Base-by-base conservation (phyloP, 2,329 filamentous ascomycete genomes). In the Didymella segeticola region DNA sequence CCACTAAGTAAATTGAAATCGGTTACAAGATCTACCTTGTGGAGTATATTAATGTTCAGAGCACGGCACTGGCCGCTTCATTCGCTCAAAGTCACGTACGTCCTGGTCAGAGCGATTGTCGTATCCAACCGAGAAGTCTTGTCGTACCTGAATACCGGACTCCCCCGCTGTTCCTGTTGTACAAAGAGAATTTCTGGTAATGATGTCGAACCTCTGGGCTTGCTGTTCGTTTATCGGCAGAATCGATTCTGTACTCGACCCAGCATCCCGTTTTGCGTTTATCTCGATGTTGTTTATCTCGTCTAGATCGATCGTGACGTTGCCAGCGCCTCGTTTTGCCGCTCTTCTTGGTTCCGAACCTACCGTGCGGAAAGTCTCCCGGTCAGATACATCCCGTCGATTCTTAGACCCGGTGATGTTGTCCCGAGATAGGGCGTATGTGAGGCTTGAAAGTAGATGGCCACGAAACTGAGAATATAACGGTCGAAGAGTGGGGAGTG, bases 401-500 rank as follows among this genome's bases (percentile, higher is more conserved):
- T 17, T 31, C 30, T 31, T 31, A n/a, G n/a, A 15, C n/a, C n/a
- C n/a, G n/a, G n/a, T n/a, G n/a, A n/a, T n/a, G n/a, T n/a, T n/a
- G n/a, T n/a, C n/a, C n/a, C n/a, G n/a, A n/a, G n/a, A n/a, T n/a
- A n/a, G n/a, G n/a, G n/a, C n/a, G n/a, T 15, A 12, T 17, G n/a
- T 15, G n/a, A 15, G 17, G n/a, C 30, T 25, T 4, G 20, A 23
- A 27, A 17, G 29, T 25, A 42, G 11, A 11, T 20, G 38, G 11
- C 38, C 38, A 12, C 4, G 25, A 4, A 42, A 17, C 2, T 37
- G 22, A 29, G 43, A 47, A 14, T 26, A 23, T 7, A 73, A 47
- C 1, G 71, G 70, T 17, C 63, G 60, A 1, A 74, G 58, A 29
- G 70, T 73, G 7, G 72, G 72, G 26, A 74, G 72, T 56, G 71